These are phyloP conservation scores for Lentinula detonsa DNA, from an alignment of 768 basidiomycete genomes.

Conservation along the genomic window DNA sequence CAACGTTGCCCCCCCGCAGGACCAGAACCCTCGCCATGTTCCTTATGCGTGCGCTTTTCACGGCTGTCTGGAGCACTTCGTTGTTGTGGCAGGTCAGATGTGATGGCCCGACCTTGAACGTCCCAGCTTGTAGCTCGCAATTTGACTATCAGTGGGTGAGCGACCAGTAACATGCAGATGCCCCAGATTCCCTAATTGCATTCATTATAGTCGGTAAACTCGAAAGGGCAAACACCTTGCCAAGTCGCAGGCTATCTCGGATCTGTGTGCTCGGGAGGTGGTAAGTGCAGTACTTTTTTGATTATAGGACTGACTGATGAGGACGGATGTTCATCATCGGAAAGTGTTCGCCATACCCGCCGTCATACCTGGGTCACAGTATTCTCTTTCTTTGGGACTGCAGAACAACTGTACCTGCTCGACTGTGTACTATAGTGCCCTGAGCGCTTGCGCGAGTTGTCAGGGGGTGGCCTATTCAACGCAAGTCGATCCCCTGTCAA, in stretches of 20 bases:
- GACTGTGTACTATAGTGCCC: background rate
- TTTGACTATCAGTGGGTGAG: background rate
- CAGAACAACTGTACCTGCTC: background rate
- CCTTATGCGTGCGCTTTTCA: background rate
- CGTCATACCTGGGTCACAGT: background rate
- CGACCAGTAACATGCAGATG: background rate
- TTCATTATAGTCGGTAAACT: background rate
- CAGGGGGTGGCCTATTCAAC: background rate
- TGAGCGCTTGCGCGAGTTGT: background rate
- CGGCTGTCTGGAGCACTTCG: background rate
- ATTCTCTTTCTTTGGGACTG: background rate
- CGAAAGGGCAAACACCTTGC: background rate
- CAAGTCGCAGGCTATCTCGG: background rate
- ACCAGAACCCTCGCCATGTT: background rate
- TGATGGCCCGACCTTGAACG: background rate
- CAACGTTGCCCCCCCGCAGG: background rate
- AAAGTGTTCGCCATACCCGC: background rate
- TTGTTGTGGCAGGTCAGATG: background rate
- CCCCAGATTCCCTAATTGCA: background rate
- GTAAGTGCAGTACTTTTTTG: background rate
- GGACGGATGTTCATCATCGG: background rate
- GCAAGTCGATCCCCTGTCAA: background rate
- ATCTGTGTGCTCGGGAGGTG: background rate
- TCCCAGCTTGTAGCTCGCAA: constrained; percentile 1
- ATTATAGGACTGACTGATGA: background rate